phyloP scores from a whole-genome alignment of 2,329 filamentous ascomycete species.

The Diaporthe nobilis region DNA sequence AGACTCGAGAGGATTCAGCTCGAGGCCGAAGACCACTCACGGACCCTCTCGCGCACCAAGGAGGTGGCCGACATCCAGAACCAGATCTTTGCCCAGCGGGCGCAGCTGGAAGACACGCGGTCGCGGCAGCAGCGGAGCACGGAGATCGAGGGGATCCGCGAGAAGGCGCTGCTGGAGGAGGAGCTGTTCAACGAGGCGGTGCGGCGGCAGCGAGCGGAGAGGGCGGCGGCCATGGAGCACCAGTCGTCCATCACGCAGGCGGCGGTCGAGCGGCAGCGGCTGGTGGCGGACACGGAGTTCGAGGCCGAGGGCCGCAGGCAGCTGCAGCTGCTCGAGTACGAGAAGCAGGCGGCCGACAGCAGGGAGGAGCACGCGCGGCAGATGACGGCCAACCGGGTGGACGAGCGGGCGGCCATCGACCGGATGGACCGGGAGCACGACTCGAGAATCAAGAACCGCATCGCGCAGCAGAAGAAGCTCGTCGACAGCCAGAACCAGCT shows the following conservation, averaged over 20 bases:
- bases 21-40: slow-evolving; percentile 64
- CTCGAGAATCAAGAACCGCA: slow-evolving; percentile 58
- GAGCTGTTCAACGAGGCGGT: slow-evolving; percentile 55
- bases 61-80: slow-evolving; percentile 67
- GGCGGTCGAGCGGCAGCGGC: slow-evolving; percentile 58
- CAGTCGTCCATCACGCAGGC: slow-evolving; percentile 63
- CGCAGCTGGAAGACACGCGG: slow-evolving; percentile 66
- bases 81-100: slow-evolving; percentile 63
- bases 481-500: slow-evolving; percentile 60
- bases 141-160: slow-evolving; percentile 60
- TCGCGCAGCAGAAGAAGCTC: slow-evolving; percentile 66
- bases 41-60: slow-evolving; percentile 62
- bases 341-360: slow-evolving; percentile 61
- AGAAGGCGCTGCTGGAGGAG: slow-evolving; percentile 64
- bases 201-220: slow-evolving; percentile 54
- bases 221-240: slow-evolving; percentile 58
- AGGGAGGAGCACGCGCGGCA: slow-evolving; percentile 64
- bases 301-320: slow-evolving; percentile 61
- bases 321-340: slow-evolving; percentile 63
- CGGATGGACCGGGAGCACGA: slow-evolving; percentile 63
- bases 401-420: slow-evolving; percentile 67
- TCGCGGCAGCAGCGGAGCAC: slow-evolving; percentile 61
- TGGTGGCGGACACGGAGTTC: slow-evolving; percentile 62
- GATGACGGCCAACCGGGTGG: slow-evolving; percentile 62
- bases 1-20: slow-evolving; percentile 60